A percentile compares a stretch with the other conserved stretches of the same genome.
Evolutionary conservation across 441 rosid genomes (phyloP).

Genomic region (Syzygium malaccense): DNA sequence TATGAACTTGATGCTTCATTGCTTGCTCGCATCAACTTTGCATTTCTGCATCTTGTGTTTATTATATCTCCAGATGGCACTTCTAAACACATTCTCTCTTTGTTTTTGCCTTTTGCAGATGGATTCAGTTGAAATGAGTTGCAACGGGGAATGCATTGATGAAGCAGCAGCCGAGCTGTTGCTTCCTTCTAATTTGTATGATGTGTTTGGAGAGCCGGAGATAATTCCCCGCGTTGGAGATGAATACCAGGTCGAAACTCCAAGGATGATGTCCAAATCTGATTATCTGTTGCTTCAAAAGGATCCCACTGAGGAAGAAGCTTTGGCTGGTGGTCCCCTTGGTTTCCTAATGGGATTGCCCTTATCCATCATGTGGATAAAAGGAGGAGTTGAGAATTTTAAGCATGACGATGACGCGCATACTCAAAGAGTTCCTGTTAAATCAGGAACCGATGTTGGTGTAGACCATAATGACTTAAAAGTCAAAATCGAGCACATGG

Average conservation of each 20-base stretch:
- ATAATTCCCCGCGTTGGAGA: constrained; percentile 7
- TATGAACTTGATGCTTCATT: not conserved
- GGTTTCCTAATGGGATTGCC: constrained; percentile 4
- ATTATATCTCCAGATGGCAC: not conserved
- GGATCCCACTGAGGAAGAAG: not conserved
- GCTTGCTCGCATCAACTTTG: not conserved
- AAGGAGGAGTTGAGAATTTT: not conserved
- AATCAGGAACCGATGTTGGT: not conserved
- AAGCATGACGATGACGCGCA: not conserved
- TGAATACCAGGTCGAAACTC: constrained; percentile 11
- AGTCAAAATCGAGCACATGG: not conserved
- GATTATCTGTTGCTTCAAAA: not conserved
- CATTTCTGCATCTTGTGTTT: not conserved
- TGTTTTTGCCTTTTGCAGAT: not conserved
- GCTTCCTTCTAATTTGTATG: constrained; percentile 1
- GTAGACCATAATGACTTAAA: not conserved
- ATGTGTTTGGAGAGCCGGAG: constrained; percentile 10
- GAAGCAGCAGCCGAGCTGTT: not conserved
- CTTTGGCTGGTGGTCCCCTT: not conserved
- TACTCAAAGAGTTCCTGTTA: not conserved
- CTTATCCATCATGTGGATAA: constrained; percentile 8
- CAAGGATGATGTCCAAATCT: not conserved
- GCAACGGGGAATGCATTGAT: not conserved
- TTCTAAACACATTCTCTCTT: not conserved
- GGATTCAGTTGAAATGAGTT: constrained; percentile 9